These are phyloP conservation scores for Myxozyma vanderwaltii DNA, from an alignment of 805 yeast species.

Conservation along the genomic window DNA sequence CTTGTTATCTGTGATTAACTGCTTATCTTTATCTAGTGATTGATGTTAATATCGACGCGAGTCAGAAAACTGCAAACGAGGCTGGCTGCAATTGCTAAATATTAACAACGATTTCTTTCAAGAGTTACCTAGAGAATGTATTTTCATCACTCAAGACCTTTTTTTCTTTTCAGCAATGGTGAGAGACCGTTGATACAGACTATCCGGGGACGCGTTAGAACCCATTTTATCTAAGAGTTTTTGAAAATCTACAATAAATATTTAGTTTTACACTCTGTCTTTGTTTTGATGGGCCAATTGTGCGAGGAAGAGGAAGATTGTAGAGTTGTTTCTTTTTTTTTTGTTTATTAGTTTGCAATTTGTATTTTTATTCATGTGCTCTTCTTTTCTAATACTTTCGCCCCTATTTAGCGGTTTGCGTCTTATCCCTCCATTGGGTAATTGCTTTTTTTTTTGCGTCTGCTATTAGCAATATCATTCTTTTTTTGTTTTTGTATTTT, in stretches of 20 bases:
- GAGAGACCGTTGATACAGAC: no score
- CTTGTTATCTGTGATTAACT: background rate
- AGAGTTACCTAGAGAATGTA: background rate
- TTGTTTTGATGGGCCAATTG: background rate
- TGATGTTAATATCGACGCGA: constrained; percentile 33
- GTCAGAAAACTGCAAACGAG: constrained; percentile 22
- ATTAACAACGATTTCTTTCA: background rate
- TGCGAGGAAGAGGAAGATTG: background rate
- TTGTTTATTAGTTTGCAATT: background rate
- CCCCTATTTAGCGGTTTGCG: background rate
- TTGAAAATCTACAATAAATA: no score
- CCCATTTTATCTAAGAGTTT: no score
- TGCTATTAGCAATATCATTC: background rate
- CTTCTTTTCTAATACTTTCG: background rate
- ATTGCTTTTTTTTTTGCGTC: background rate
- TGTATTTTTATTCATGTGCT: background rate
- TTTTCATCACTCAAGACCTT: background rate
- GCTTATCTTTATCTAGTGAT: constrained; percentile 20
- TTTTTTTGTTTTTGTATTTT: background rate
- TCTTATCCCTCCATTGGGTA: background rate
- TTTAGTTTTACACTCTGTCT: no score
- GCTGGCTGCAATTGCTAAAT: constrained; percentile 24
- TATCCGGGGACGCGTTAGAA: no score
- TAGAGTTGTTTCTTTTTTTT: background rate
- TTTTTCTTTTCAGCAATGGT: background rate